Percentiles rank a stretch among this genome's conserved stretches.
Evolutionary conservation across 257 asterid species (phyloP).

Genomic region (Euphrasia confusa): DNA sequence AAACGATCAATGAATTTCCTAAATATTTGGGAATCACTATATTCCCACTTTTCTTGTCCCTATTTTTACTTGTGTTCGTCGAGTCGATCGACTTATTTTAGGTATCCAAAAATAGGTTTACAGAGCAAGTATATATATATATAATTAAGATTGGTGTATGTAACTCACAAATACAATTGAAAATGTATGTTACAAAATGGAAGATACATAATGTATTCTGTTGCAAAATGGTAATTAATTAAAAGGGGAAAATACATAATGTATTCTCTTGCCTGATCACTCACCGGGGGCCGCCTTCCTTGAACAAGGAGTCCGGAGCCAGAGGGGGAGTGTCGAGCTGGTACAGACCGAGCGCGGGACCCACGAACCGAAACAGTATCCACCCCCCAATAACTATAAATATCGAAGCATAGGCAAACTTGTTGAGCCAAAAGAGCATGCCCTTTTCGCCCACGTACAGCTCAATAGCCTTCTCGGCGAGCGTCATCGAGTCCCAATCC

Average conservation of each 20-base stretch:
- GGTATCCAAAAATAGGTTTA: neutral
- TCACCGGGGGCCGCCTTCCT: conserved; percentile 23
- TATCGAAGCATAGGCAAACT: conserved; percentile 86
- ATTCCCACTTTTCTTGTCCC: too few species aligned
- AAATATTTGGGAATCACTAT: too few species aligned
- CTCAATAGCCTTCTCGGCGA: conserved; percentile 68
- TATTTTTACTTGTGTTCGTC: neutral
- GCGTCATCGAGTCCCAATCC: conserved; percentile 78
- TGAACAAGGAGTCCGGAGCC: conserved; percentile 56
- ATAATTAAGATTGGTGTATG: neutral
- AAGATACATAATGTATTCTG: neutral
- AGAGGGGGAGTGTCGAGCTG: conserved; percentile 83
- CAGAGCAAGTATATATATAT: neutral
- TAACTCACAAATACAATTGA: neutral
- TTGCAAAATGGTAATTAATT: neutral
- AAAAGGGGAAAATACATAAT: neutral
- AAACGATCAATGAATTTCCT: too few species aligned
- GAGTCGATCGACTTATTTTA: neutral
- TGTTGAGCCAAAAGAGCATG: conserved; percentile 71
- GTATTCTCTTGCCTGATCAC: conserved; percentile 17
- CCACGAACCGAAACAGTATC: conserved; percentile 77
- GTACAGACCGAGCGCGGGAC: conserved; percentile 71
- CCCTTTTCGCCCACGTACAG: conserved; percentile 79
- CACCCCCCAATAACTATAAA: conserved; percentile 79
- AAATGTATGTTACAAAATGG: neutral